phyloP scores from a whole-genome alignment of 371 early-diverging fungal species.

The Phascolomyces articulosus region DNA sequence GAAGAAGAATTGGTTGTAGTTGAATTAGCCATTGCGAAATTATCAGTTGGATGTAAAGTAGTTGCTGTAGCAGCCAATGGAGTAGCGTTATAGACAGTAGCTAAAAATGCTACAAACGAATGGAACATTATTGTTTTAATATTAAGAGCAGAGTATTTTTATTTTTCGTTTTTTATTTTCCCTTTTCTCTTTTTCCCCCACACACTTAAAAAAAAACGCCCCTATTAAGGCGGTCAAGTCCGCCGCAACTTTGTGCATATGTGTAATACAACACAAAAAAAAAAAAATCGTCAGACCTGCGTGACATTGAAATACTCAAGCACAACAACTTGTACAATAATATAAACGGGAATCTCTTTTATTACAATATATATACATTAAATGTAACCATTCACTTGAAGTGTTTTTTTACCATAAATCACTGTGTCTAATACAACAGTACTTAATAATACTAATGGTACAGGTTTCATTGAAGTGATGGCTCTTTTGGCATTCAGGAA shows the following conservation, averaged over 20 bases:
- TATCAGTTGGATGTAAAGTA: neutral
- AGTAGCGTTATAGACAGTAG: slow-evolving; percentile 4
- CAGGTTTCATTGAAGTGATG: slow-evolving; percentile 32
- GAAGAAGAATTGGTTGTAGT: too few species aligned
- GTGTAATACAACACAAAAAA: too few species aligned
- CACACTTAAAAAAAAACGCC: too few species aligned
- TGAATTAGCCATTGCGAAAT: neutral
- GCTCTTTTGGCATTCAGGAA: slow-evolving; percentile 45
- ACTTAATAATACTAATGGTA: slow-evolving; percentile 37
- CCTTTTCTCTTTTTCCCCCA: too few species aligned
- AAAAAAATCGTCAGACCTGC: too few species aligned
- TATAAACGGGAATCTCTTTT: too few species aligned
- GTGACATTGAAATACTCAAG: too few species aligned
- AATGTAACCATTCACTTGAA: slow-evolving; percentile 50
- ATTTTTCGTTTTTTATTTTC: neutral
- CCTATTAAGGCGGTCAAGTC: too few species aligned
- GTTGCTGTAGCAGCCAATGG: neutral
- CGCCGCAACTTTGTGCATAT: too few species aligned
- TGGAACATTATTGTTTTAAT: neutral
- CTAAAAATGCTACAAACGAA: slow-evolving; percentile 3
- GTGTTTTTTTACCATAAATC: slow-evolving; percentile 49
- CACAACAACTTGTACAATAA: too few species aligned
- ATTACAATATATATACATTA: too few species aligned
- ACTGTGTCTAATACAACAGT: slow-evolving; percentile 33
- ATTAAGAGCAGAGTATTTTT: neutral